Base-by-base conservation (phyloP, 176 grass and related monocot species). In the Eleusine coracana region DNA sequence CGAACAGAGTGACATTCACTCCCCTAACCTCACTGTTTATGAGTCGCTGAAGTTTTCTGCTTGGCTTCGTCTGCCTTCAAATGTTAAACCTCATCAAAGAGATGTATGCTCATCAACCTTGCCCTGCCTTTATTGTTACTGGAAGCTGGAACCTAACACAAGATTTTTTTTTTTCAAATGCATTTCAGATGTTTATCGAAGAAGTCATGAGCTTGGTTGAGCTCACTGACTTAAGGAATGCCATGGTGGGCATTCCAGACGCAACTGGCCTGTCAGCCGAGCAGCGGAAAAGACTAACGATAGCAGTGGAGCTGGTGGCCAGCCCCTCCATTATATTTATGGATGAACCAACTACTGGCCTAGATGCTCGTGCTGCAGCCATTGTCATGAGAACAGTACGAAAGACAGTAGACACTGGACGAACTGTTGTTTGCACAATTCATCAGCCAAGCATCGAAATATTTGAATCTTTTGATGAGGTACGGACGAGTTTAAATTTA, bases 401-500 rank as follows among this genome's bases (percentile, higher is more conserved):
- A 87, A 97, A 97, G 72, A 97, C 94, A 40, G 94, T 97, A 63
- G 94, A 97, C 82, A 94, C 94, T 70, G 94, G 94, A 73, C 89
- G 94, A 58, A 97, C 94, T 82, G 91, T 97, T 55, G 89, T 97
- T 38, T 94, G 91, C 80, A 97, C 94, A 71, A 97, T 97, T 82
- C 94, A 97, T 97, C 94, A 97, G 67, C 94, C 91, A 76, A 97
- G 91, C 82, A 94, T 92, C 50, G 94, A 88, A 76, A 97, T 97
- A 88, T 97, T 94, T 84, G 94, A 97, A 94, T 90, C 94, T 85
- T 97, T 97, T 84, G 94, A 97, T 69, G 94, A 97, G 94, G 94
- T 97, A 94, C 7, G 78, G 74, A 5, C 3, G 18, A 79, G 3
- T 58, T 70, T 18, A 70, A 62, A 11, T 63, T 59, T 59, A 23